Percentiles rank a stretch among this genome's conserved stretches.
phyloP scores from a whole-genome alignment of 345 rosid species.

The Eucalyptus pumila region DNA sequence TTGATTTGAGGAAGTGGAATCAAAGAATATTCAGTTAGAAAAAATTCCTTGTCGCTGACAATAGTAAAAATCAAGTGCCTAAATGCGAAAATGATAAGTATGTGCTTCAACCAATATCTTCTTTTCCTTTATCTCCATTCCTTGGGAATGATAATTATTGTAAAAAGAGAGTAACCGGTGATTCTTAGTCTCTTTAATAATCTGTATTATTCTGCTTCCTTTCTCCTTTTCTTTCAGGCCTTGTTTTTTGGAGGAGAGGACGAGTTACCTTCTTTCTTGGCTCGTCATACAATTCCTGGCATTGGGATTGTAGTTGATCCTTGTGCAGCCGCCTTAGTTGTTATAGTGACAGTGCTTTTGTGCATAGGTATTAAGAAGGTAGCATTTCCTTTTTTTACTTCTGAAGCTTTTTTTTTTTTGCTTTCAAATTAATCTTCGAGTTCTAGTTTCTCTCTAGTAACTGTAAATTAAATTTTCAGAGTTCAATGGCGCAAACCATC shows the following conservation, averaged over 20 bases:
- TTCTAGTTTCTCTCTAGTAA: neutral
- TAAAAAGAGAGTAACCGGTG: neutral
- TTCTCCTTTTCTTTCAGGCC: slow-evolving; percentile 29
- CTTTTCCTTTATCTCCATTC: neutral
- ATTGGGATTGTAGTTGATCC: slow-evolving; percentile 80
- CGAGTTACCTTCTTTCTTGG: slow-evolving; percentile 59
- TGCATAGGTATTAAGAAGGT: slow-evolving; percentile 98
- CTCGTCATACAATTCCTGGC: slow-evolving; percentile 76
- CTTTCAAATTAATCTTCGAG: neutral
- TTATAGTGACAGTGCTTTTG: slow-evolving; percentile 75
- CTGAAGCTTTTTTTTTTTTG: neutral
- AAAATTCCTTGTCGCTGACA: neutral
- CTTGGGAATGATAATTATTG: neutral
- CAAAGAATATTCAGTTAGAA: neutral
- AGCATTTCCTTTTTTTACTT: neutral
- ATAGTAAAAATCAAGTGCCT: neutral
- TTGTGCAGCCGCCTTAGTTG: slow-evolving; percentile 71
- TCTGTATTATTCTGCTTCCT: neutral
- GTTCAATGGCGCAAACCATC: slow-evolving; percentile 65
- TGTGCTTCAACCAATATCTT: neutral
- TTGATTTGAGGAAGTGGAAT: neutral
- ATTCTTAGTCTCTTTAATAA: neutral
- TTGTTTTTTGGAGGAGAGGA: slow-evolving; percentile 78
- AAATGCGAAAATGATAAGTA: neutral
- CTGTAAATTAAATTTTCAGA: slow-evolving; percentile 32